phyloP scores from a whole-genome alignment of 257 asterid species.

The Petunia secreta region DNA sequence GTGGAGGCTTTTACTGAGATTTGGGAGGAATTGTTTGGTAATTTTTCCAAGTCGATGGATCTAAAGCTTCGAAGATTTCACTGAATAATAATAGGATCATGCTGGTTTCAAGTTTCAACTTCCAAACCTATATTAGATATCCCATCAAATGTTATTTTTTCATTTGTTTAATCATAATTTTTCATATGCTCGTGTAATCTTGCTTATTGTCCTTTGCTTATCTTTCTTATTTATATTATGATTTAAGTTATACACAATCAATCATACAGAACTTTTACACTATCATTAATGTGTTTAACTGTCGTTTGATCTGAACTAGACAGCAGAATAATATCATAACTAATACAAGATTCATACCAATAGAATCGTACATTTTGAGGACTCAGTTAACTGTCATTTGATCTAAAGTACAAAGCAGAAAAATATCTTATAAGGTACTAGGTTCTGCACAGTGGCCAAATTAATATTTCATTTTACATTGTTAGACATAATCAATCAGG shows the following conservation, averaged over 20 bases:
- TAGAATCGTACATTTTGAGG: too few species aligned
- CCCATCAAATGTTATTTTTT: constrained; percentile 18
- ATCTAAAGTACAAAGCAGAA: neutral
- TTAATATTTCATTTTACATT: neutral
- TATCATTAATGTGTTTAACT: neutral
- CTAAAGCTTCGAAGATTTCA: neutral
- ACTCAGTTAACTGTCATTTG: neutral
- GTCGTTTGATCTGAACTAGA: neutral
- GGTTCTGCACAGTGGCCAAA: constrained; percentile 4
- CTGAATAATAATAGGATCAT: neutral
- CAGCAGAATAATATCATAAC: neutral
- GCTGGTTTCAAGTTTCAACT: neutral
- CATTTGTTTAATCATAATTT: neutral
- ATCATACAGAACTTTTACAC: neutral
- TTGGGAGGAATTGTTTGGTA: constrained; percentile 52
- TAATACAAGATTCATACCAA: too few species aligned
- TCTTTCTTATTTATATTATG: neutral
- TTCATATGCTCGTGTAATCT: neutral
- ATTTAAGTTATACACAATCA: too few species aligned
- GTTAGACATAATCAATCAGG: neutral
- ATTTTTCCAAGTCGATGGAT: constrained; percentile 24
- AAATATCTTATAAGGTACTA: constrained; percentile 22
- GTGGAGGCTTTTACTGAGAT: constrained; percentile 66
- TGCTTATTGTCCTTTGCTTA: neutral
- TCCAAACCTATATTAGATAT: neutral